Evolutionary conservation across 2,329 filamentous ascomycete species (phyloP).

Genomic region (Aspergillus sp.): DNA sequence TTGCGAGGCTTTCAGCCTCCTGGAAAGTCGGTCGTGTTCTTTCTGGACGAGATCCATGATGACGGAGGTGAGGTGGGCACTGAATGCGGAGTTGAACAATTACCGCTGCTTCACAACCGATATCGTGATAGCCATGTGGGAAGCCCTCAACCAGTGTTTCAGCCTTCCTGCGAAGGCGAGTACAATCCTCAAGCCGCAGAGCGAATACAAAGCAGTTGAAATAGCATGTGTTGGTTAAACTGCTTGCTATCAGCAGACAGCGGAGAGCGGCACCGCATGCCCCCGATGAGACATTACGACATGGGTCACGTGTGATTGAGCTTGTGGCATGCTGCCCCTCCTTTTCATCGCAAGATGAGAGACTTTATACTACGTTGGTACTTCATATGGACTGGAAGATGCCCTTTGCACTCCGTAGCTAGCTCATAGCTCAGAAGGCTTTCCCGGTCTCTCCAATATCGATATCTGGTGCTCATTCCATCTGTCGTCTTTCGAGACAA

Average conservation of each 20-base stretch:
- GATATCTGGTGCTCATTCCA: too few species aligned
- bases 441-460: too few species aligned
- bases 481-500: too few species aligned
- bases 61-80: conserved; percentile 7
- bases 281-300: conserved; percentile 2
- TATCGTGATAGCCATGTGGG: conserved; percentile 21
- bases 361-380: too few species aligned
- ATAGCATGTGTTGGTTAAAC: background rate
- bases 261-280: background rate
- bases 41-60: conserved; percentile 63
- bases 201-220: background rate
- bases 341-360: background rate
- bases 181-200: background rate
- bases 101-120: conserved; percentile 18
- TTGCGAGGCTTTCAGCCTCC: conserved; percentile 63
- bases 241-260: conserved; percentile 1
- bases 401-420: too few species aligned
- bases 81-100: conserved; percentile 24
- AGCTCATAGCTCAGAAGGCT: too few species aligned
- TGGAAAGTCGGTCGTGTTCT: conserved; percentile 69
- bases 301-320: conserved; percentile 2
- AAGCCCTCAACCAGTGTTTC: background rate
- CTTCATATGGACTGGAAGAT: too few species aligned
- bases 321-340: background rate
- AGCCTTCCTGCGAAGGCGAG: too few species aligned